Evolutionary conservation across 768 basidiomycete genomes (phyloP), one percentile per base, ranked within the genome.

Genomic region (Suillus discolor): DNA sequence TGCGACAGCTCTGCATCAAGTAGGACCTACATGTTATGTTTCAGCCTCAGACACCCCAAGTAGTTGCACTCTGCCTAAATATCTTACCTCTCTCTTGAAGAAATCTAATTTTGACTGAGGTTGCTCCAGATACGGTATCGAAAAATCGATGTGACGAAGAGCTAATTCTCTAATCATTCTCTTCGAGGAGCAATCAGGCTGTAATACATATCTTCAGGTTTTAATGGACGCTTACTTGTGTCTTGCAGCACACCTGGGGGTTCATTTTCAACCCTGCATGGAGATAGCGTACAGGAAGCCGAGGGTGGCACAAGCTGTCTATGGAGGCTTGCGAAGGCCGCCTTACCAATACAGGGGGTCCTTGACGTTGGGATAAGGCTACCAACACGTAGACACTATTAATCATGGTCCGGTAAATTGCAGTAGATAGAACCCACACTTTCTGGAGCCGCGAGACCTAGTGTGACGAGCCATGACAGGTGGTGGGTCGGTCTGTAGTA

Each of bases 61-160:
- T 18, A 18, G 4, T 28, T 11, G 11, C 28, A 54, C 39, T 18
- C 38, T 25, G 39, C 25, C 25, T 20, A 42, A 41, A 41, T n/a
- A 39, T 12, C 31, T 28, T 60, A 60, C 59, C 59, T 60, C 59
- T 16, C 59, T 20, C 41, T 60, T 60, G 18, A 60, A 60, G 13
- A 41, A 60, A 1, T 60, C 59, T 20, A 60, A 20, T 13, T 2
- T 1, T 12, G 18, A 28, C 31, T 20, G 18, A 60, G 59, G 9
- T 41, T 60, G 59, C 16, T 42, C 12, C 59, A 6, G 7, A 28
- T 60, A 42, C 6, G 59, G 28, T 41, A 42, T 60, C 28, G 59
- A 60, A 60, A 60, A 42, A 42, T 60, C 59, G 6, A 60, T 20
- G 18, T 42, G 41, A 60, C 28, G 41, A 60, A 60, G 25, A 60